Evolutionary conservation across 225 moss, liverwort and hornwort species (phyloP), one percentile per base, ranked within the genome.

Genomic region (Bryoerythrophyllum caledonicum): DNA sequence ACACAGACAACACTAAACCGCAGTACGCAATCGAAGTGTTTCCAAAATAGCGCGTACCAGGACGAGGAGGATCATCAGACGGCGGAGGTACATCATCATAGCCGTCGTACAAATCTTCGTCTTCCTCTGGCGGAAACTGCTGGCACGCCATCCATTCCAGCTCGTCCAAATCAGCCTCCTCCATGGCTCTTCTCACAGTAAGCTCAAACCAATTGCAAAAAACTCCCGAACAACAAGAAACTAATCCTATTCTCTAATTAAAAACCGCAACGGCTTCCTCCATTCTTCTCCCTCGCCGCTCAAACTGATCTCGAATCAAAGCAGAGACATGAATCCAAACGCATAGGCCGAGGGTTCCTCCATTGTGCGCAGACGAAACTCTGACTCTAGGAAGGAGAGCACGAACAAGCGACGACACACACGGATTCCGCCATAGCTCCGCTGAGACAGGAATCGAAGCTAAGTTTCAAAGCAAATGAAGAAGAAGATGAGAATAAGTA

Each of bases 81-180:
- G 72, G 79, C 30, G 72, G 44, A 81, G 78, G 69, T 17, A 51
- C 41, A 13, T 70, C 72, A 5, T 87, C 86, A 41, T 78, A 64
- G 53, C 81, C 83, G 12, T 73, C 75, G 69, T 78, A 74, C 63
- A 41, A 71, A 28, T 78, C 85, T 4, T 79, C 87, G 10, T 84
- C 84, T 44, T 90, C 91, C 40, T 83, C 85, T 15, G 78, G 71
- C 74, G 84, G 78, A 65, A 79, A 79, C 79, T 91, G 86, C 32
- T 85, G 82, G 58, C 72, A 76, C 7, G 95, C 95, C 95, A 95
- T 95, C 95, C 95, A 93, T 80, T 84, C 90, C 74, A 96, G 77
- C 84, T 96, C 95, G 57, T 91, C 91, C 32, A 83, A 58, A 76
- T 93, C 95, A 69, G 90, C 90, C 70, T 96, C 95, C 63, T 93